Evolutionary conservation across 139 green algal genomes (phyloP).

Genomic region (Volvox africanus): DNA sequence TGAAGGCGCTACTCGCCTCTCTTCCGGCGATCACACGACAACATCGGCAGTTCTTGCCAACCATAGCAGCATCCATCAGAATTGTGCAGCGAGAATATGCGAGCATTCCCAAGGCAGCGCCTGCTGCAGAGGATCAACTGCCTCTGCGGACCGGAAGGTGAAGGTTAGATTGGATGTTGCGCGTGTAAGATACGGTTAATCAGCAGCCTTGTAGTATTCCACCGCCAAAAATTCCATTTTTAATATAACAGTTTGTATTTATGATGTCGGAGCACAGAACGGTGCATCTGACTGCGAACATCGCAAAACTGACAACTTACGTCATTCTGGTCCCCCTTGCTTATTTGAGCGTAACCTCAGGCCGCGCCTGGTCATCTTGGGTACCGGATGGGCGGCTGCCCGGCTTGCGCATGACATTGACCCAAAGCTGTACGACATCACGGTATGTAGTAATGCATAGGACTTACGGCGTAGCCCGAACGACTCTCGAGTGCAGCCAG

Average conservation of each 20-base stretch:
- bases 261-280: too few species aligned
- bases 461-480: too few species aligned
- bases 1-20: background rate
- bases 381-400: conserved; percentile 85
- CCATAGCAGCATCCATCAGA: background rate
- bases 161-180: background rate
- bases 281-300: too few species aligned
- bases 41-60: background rate
- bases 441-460: too few species aligned
- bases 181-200: too few species aligned
- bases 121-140: background rate
- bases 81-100: background rate
- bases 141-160: conserved; percentile 2
- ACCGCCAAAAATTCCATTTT: too few species aligned
- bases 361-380: conserved; percentile 82
- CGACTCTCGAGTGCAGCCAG: too few species aligned
- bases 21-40: conserved; percentile 15
- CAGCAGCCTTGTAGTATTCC: too few species aligned
- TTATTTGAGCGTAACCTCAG: background rate
- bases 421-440: conserved; percentile 81
- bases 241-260: too few species aligned
- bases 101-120: background rate
- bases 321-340: too few species aligned
- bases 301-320: too few species aligned
- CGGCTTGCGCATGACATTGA: conserved; percentile 82